Base-by-base conservation (phyloP, 2,329 filamentous ascomycete genomes). In the Cercospora nicotianae region DNA sequence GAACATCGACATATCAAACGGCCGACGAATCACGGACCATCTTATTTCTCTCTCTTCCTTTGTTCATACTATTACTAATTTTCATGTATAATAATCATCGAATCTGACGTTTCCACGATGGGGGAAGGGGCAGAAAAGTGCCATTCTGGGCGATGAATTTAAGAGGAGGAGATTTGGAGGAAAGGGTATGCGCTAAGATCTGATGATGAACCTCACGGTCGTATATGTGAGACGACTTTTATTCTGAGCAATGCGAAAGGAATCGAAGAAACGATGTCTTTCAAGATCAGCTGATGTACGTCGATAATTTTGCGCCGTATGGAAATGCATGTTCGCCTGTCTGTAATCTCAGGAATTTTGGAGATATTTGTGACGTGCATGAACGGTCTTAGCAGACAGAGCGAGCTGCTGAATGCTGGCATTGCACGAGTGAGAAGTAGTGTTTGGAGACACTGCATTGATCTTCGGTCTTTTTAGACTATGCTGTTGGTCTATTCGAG, bases 41-140 rank as follows among this genome's bases (percentile, higher is more conserved):
- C 3, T 2, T 31, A 3, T 28, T 58, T 16, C n/a, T 58, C 13
- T 18, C 53, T 58, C 53, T 31, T 58, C 13, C 26, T 30, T 58
- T 30, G 26, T 33, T 33, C 12, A 58, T n/a, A 58, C 13, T 31
- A 58, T 58, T 58, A 58, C 53, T 58, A 58, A 58, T 58, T 28
- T 31, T 58, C 53, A 58, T 57, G 53, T 57, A 57, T 57, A 31
- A 57, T 58, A 58, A 58, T 33, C 53, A 58, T 58, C 45, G n/a
- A 58, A 23, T 30, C 26, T 23, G 26, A 58, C 13, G 53, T 58
- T 58, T 58, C 53, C 48, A 53, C 48, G 48, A 53, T 18, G 26
- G 53, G 16, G 53, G n/a, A 18, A 57, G 8, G 53, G 20, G 53
- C 13, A 9, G n/a, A 18, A 12, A 57, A 57, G n/a, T 57, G 53